Conservation (phyloP, 1,284 basidiomycete genomes). For the Taiwanofungus camphoratus region DNA sequence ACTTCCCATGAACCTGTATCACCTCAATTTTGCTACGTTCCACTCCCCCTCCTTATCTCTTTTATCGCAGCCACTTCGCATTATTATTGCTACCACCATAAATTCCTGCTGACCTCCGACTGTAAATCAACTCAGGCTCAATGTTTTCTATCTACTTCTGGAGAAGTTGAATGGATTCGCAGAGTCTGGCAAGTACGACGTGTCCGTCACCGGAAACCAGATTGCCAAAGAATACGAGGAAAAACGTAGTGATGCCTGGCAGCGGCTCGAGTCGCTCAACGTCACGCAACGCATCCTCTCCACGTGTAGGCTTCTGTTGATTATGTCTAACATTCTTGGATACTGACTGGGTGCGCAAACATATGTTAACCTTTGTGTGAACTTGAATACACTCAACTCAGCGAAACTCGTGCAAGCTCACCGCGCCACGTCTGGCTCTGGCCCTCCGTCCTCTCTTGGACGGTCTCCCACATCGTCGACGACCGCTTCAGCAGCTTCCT, state of each 20-base stretch:
- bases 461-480: slow-evolving; percentile 40
- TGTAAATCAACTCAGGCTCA: slow-evolving; percentile 50
- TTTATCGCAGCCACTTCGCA: no score
- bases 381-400: slow-evolving; percentile 24
- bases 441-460: slow-evolving; percentile 29
- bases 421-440: slow-evolving; percentile 29
- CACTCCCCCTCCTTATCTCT: no score
- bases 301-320: slow-evolving; percentile 56
- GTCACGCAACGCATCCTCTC: slow-evolving; percentile 81
- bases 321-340: no score
- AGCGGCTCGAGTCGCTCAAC: slow-evolving; percentile 67
- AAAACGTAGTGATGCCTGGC: slow-evolving; percentile 76
- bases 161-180: slow-evolving; percentile 90
- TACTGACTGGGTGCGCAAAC: no score
- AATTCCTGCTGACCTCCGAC: no score
- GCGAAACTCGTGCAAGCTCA: slow-evolving; percentile 60
- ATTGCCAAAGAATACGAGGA: slow-evolving; percentile 77
- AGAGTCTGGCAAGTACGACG: slow-evolving; percentile 81
- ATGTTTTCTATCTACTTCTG: slow-evolving; percentile 90
- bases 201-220: slow-evolving; percentile 58
- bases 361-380: slow-evolving; percentile 5
- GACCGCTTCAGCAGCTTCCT: slow-evolving; percentile 35
- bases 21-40: no score
- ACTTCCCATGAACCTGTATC: no score
- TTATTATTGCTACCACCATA: no score